Base-by-base conservation (phyloP, 1,284 basidiomycete species). In the Limonomyces culmigenus region DNA sequence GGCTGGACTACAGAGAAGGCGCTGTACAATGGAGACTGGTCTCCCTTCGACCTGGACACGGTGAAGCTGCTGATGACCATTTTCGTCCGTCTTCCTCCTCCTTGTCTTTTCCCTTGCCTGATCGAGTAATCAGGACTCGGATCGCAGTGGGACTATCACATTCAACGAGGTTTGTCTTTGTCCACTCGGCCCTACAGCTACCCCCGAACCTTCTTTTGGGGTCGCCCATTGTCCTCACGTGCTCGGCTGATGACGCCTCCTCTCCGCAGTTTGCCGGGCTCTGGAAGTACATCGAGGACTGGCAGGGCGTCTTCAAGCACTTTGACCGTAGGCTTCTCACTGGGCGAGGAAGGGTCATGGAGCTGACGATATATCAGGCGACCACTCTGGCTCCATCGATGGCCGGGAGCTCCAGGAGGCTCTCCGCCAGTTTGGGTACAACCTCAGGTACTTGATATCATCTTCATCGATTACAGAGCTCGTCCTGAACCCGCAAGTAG, bases 231-330 rank as follows among this genome's bases (percentile, higher is more conserved):
- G 10, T 5, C n/a, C 23, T 29, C 15, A 30, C n/a, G 38, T 21
- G 29, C 18, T 35, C 30, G 20, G 33, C 13, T 15, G 16, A 25
- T 34, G 21, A 35, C 12, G 33, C 15, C 29, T 36, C 27, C 21
- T 34, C 13, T 36, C 27, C 45, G 78, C 81, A 83, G 69, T 86
- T 85, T 49, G 50, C 67, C 27, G 78, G 78, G 3, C 63, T 84
- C 12, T 85, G 78, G 79, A 77, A 79, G 48, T 83, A 83, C 53
- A 70, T 83, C 63, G 73, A 52, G 62, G 78, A 84, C 51, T 85
- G 81, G 80, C 79, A 83, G 58, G 70, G 70, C 41, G 74, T 81
- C 38, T 86, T 83, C 63, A 65, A 62, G 32, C 77, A 79, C 54
- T 84, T 84, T 45, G 83, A 85, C 54, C 59, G 67, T 38, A 79